Evolutionary conservation across 306 rosid genomes (phyloP).

Genomic region (Glycine tomentella): DNA sequence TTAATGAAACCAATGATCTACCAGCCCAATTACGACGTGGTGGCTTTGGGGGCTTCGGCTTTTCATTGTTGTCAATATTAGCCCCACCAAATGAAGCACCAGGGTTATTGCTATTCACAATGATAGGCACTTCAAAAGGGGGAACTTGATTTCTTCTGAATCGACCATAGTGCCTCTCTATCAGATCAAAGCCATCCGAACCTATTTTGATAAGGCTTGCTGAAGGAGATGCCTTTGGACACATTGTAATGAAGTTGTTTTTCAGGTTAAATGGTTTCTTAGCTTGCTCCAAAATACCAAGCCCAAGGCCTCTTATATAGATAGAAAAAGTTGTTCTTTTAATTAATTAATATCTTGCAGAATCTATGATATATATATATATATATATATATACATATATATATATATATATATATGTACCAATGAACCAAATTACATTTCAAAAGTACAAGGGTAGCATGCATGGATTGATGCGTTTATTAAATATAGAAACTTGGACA

Average conservation of each 20-base stretch:
- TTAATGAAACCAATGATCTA: conserved; percentile 9
- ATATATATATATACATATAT: too few relatives aligned
- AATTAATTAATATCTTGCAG: not conserved
- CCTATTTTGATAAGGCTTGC: conserved; percentile 33
- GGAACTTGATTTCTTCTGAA: not conserved
- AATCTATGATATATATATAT: not conserved
- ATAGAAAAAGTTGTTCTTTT: not conserved
- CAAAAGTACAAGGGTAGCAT: not conserved
- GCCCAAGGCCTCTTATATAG: not conserved
- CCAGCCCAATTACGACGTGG: conserved; percentile 9
- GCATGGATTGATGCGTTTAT: not conserved
- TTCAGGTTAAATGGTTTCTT: not conserved
- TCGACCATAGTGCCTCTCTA: conserved; percentile 45
- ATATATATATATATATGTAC: not conserved
- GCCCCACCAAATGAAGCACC: not conserved
- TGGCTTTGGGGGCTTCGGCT: too few relatives aligned
- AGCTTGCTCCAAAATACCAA: not conserved
- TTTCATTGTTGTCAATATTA: not conserved
- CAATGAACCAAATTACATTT: not conserved
- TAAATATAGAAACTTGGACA: not conserved
- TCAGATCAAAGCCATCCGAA: conserved; percentile 48
- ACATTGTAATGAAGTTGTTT: not conserved
- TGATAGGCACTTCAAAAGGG: not conserved
- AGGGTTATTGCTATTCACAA: conserved; percentile 12
- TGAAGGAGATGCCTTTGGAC: conserved; percentile 24